Conservation (phyloP, 2,329 filamentous ascomycete genomes). For the Camptophora hylomeconis region DNA sequence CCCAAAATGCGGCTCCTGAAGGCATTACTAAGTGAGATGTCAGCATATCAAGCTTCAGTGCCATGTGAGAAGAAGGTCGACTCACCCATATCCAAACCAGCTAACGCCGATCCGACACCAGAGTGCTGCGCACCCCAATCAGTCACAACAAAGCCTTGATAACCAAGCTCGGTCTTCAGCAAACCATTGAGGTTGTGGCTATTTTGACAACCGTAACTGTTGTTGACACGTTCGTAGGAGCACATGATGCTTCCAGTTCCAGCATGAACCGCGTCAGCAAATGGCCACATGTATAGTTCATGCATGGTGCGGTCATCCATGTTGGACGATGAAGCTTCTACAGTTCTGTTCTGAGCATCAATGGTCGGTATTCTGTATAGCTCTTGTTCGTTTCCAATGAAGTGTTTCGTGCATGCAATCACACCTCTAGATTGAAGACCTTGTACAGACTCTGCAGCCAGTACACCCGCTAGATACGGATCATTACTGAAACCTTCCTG, state of each 20-base stretch:
- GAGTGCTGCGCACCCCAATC: slow-evolving; percentile 34
- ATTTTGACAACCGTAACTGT: slow-evolving; percentile 37
- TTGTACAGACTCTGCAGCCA: slow-evolving; percentile 30
- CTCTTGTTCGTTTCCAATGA: slow-evolving; percentile 57
- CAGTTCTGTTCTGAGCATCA: slow-evolving; percentile 31
- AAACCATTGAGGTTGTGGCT: slow-evolving; percentile 32
- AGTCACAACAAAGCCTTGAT: slow-evolving; percentile 34
- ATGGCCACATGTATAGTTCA: slow-evolving; percentile 68
- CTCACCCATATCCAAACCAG: slow-evolving; percentile 34
- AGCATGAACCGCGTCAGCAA: slow-evolving; percentile 57
- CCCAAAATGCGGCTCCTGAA: slow-evolving; percentile 45
- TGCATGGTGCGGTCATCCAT: slow-evolving; percentile 63
- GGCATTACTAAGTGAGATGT: slow-evolving; percentile 64
- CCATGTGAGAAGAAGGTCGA: too few species aligned
- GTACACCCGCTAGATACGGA: slow-evolving; percentile 33
- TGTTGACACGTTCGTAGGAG: slow-evolving; percentile 33
- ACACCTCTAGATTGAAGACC: slow-evolving; percentile 33
- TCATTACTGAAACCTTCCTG: slow-evolving; percentile 36
- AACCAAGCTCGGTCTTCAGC: slow-evolving; percentile 39
- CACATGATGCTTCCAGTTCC: slow-evolving; percentile 45
- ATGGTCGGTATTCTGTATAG: slow-evolving; percentile 29
- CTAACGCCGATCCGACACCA: slow-evolving; percentile 27
- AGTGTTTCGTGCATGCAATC: slow-evolving; percentile 38
- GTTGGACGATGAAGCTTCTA: slow-evolving; percentile 35
- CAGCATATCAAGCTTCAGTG: too few species aligned